These are phyloP conservation scores for Fusarium heterosporum DNA, from an alignment of 2,329 filamentous ascomycete species.

Conservation along the genomic window DNA sequence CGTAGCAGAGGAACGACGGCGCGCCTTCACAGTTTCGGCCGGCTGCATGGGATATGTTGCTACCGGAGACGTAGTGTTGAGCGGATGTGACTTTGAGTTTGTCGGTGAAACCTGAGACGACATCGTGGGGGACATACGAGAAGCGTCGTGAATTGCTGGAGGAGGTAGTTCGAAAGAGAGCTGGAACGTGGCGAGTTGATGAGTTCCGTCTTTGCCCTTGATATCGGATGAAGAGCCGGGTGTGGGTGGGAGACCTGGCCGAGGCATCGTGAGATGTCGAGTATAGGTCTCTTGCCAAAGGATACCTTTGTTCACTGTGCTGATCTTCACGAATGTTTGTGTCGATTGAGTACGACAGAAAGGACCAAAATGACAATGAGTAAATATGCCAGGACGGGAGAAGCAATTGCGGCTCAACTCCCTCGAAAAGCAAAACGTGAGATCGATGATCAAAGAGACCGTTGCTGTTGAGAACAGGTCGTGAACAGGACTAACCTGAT, in stretches of 20 bases:
- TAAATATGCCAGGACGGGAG: background rate
- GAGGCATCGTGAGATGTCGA: constrained; percentile 48
- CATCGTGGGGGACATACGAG: constrained; percentile 58
- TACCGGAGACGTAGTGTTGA: constrained; percentile 40
- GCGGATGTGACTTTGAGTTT: constrained; percentile 50
- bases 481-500: constrained; percentile 2
- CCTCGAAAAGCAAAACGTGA: background rate
- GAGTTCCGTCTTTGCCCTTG: constrained; percentile 75
- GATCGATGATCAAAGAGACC: background rate
- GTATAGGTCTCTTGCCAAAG: background rate
- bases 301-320: background rate
- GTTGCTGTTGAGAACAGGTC: constrained; percentile 2
- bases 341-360: background rate
- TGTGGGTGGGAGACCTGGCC: constrained; percentile 69
- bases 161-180: constrained; percentile 81
- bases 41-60: constrained; percentile 60
- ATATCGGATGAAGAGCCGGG: constrained; percentile 86
- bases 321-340: background rate
- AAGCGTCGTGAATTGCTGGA: constrained; percentile 71
- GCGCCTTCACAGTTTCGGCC: constrained; percentile 65
- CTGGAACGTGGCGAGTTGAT: constrained; percentile 70
- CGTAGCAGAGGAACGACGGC: constrained; percentile 62
- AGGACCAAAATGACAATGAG: background rate
- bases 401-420: background rate
- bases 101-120: constrained; percentile 44